phyloP scores from a whole-genome alignment of 495 filamentous ascomycete species.

The Penicillium antarcticum region DNA sequence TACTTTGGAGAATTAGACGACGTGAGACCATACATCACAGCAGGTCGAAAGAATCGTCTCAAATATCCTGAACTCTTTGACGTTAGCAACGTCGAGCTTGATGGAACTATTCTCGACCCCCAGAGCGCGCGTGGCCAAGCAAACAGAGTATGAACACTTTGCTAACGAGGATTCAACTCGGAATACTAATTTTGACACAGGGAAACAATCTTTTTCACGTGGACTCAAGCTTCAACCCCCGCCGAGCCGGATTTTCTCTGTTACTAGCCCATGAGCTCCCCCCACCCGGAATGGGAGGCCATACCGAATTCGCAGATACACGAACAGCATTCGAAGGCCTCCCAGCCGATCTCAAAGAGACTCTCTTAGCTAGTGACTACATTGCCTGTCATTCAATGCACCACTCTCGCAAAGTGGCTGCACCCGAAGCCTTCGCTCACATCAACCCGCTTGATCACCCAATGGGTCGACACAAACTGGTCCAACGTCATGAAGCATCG shows the following conservation, averaged over 20 bases:
- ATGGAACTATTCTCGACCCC: constrained; percentile 32
- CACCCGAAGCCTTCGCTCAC: constrained; percentile 47
- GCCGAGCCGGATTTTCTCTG: constrained; percentile 52
- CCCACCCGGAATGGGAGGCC: constrained; percentile 46
- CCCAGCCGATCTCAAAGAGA: constrained; percentile 27
- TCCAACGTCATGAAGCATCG: constrained; percentile 50
- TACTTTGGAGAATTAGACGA: constrained; percentile 56
- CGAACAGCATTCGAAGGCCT: constrained; percentile 52
- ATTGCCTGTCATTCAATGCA: constrained; percentile 50
- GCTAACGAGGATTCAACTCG: too few species aligned
- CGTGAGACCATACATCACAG: constrained; percentile 43
- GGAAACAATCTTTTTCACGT: constrained; percentile 57
- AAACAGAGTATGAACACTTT: constrained; percentile 13
- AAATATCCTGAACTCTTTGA: constrained; percentile 52
- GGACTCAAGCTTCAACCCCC: constrained; percentile 57
- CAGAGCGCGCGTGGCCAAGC: constrained; percentile 33
- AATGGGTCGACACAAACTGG: constrained; percentile 48
- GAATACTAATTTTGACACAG: neutral
- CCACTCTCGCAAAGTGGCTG: constrained; percentile 49
- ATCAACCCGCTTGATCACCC: constrained; percentile 35
- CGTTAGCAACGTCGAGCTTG: constrained; percentile 51
- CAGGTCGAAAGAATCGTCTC: constrained; percentile 44
- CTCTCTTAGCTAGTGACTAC: constrained; percentile 42
- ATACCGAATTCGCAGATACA: constrained; percentile 56
- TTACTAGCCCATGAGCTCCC: constrained; percentile 50